Base-by-base conservation (phyloP, 148 eudicot species). In the Camellia japonica region DNA sequence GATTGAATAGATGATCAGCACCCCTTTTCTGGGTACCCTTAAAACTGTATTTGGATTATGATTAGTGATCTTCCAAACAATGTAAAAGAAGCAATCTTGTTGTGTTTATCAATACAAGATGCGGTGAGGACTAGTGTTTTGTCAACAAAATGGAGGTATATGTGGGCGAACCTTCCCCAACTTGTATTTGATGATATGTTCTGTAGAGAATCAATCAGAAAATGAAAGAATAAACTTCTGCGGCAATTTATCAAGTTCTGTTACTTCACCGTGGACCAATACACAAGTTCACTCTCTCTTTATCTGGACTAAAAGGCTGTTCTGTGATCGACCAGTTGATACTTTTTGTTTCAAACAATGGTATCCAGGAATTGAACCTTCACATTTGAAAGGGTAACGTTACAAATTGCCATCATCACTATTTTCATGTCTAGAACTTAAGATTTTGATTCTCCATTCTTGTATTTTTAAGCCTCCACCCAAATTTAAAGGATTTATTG, bases 181-280 rank as follows among this genome's bases (percentile, higher is more conserved):
- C 66, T 79, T 44, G 71, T 75, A 54, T 74, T 83, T 38, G 80
- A 83, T 60, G 3, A 15, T 8, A 30, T 0, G 1, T 79, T 79
- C 42, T 73, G 42, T 42, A 20, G 49, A 55, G 23, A 23, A 23
- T 23, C 23, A 23, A 23, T 23, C 23, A 23, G 23, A 23, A 52
- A 73, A n/a, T 4, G 6, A 54, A 49, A 4, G 8, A 23, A 14
- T 54, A 23, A 7, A 11, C 76, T 75, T 75, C 1, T 75, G 23
- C 7, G 78, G 18, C 62, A 54, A 56, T 55, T 9, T 19, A 73
- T 56, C 44, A 55, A 52, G 46, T 73, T 38, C 63, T 73, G 12
- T 59, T 75, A 14, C 51, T 58, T 60, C 78, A 74, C 46, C 62
- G 16, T n/a, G 76, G 76, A 55, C 76, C 76, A 51, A 19, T 73